Percentiles rank a stretch among this genome's conserved stretches.
phyloP scores from a whole-genome alignment of 345 rosid genomes.

The Tarenaya hassleriana region DNA sequence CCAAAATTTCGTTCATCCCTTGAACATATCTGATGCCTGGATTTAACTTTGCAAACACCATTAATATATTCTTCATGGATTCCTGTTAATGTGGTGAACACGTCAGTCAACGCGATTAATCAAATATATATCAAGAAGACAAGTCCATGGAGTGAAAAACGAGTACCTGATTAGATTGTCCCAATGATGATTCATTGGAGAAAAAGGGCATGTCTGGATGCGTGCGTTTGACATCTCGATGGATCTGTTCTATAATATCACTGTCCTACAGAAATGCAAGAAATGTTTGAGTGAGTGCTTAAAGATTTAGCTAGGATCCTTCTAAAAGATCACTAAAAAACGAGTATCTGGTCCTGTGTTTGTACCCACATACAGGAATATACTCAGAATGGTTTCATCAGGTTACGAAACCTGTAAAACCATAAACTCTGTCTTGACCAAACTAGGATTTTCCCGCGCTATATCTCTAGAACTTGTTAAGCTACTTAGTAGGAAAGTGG shows the following conservation, averaged over 20 bases:
- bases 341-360: not conserved
- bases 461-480: too few relatives aligned
- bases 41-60: constrained; percentile 91
- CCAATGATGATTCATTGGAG: constrained; percentile 70
- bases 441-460: too few relatives aligned
- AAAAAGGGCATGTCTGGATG: constrained; percentile 96
- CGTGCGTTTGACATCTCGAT: constrained; percentile 91
- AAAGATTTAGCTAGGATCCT: constrained; percentile 1
- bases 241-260: constrained; percentile 91
- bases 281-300: constrained; percentile 3
- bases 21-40: constrained; percentile 98
- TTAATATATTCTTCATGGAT: constrained; percentile 72
- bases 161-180: constrained; percentile 75
- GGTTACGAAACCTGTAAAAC: too few relatives aligned
- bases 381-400: too few relatives aligned
- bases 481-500: too few relatives aligned
- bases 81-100: constrained; percentile 49
- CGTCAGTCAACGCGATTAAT: constrained; percentile 22
- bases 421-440: too few relatives aligned
- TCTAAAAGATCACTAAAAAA: constrained; percentile 3
- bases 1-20: constrained; percentile 98
- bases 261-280: constrained; percentile 48
- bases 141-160: constrained; percentile 9
- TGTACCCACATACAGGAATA: too few relatives aligned
- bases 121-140: constrained; percentile 8